These are phyloP conservation scores for Candida mesenterica DNA, from an alignment of 1,139 yeast species.

Conservation along the genomic window DNA sequence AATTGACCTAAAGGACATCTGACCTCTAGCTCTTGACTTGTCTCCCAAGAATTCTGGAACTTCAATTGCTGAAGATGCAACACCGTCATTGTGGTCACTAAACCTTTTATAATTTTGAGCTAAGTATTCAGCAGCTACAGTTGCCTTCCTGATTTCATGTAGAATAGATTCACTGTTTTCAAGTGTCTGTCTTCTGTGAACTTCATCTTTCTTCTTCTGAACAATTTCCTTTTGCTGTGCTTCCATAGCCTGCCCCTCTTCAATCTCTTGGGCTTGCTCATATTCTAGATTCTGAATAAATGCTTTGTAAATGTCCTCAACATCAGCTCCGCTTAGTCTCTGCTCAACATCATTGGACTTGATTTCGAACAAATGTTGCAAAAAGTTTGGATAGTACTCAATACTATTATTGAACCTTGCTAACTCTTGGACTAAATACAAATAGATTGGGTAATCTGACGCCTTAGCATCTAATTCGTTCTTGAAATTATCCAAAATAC, in stretches of 20 bases:
- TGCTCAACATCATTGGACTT: conserved; percentile 5
- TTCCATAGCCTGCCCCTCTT: no score
- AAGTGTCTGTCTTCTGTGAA: not conserved
- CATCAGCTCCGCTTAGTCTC: conserved; percentile 11
- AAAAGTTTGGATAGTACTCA: conserved; percentile 23
- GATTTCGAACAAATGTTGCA: conserved; percentile 20
- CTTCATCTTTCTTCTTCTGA: not conserved
- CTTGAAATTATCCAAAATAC: conserved; percentile 11
- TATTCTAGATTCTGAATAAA: conserved; percentile 20
- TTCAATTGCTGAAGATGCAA: not conserved
- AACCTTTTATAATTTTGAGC: not conserved
- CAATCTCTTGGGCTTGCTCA: conserved; percentile 9
- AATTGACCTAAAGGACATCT: not conserved
- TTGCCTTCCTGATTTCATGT: not conserved
- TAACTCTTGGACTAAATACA: conserved; percentile 16
- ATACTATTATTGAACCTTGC: conserved; percentile 18
- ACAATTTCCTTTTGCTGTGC: no score
- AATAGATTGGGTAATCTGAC: conserved; percentile 15
- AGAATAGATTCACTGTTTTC: not conserved
- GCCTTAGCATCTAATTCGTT: conserved; percentile 8
- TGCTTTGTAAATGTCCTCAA: conserved; percentile 21
- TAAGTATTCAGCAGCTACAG: conserved; percentile 1
- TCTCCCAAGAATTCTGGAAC: not conserved
- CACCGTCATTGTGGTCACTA: not conserved
- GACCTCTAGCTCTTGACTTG: conserved; percentile 2